Percentiles rank a stretch among this genome's conserved stretches.
Evolutionary conservation across 139 green algal species (phyloP).

Genomic region (Micromonas pusilla): DNA sequence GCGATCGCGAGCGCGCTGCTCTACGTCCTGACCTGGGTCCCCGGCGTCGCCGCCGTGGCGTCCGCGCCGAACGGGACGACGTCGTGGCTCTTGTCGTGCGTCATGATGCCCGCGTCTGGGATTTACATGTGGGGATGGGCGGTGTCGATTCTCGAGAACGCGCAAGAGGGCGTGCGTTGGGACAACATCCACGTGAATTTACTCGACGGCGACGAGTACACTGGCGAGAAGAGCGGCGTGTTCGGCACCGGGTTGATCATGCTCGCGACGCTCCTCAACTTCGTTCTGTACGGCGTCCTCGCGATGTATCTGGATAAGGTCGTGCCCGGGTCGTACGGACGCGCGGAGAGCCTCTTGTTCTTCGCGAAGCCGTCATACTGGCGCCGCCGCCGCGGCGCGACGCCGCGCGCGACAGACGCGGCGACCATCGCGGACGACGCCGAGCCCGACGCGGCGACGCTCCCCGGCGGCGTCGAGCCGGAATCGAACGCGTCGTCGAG

Average conservation of each 20-base stretch:
- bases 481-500: background rate
- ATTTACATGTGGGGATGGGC: conserved; percentile 23
- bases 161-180: conserved; percentile 5
- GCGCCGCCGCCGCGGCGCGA: background rate
- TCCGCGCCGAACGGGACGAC: background rate
- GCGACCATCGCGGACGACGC: background rate
- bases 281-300: conserved; percentile 24
- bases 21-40: conserved; percentile 6
- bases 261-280: conserved; percentile 1
- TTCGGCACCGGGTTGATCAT: background rate
- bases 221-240: background rate
- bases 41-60: background rate
- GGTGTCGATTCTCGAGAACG: conserved; percentile 17
- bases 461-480: background rate
- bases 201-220: background rate
- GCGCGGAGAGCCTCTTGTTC: conserved; percentile 26
- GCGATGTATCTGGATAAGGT: conserved; percentile 42
- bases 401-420: background rate
- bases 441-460: background rate
- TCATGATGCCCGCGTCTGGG: background rate
- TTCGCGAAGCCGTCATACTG: conserved; percentile 36
- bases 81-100: conserved; percentile 3
- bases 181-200: conserved; percentile 11
- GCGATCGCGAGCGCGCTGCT: background rate
- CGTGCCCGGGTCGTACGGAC: conserved; percentile 33